Conservation (phyloP, 257 asterid species). For the Hygrophila difformis region DNA sequence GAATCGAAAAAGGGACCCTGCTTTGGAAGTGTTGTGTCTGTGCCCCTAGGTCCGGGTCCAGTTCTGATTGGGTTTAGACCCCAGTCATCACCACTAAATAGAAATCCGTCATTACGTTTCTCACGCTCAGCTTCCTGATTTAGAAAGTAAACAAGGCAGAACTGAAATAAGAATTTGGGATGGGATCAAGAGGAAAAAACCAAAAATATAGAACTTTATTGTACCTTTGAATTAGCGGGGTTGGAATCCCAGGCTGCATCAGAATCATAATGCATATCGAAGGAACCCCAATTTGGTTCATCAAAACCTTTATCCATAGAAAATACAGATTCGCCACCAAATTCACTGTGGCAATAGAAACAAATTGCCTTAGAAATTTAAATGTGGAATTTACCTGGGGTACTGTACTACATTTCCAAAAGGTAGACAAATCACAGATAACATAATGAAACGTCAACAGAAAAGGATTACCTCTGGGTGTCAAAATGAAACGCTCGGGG, state of each 20-base stretch:
- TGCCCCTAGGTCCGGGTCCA: constrained; percentile 31
- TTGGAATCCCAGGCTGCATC: constrained; percentile 57
- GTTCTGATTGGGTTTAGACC: constrained; percentile 77
- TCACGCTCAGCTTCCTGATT: constrained; percentile 50
- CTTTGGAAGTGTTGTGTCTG: constrained; percentile 31
- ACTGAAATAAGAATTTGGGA: not conserved
- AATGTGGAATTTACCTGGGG: not conserved
- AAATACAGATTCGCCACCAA: constrained; percentile 35
- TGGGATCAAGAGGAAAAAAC: not conserved
- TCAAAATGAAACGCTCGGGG: constrained; percentile 58
- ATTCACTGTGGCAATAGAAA: constrained; percentile 57
- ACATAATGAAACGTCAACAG: too few relatives aligned
- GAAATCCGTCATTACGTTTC: constrained; percentile 34
- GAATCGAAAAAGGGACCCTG: constrained; percentile 63
- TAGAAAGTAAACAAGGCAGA: constrained; percentile 8
- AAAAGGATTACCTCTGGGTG: constrained; percentile 67
- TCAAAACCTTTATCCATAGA: constrained; percentile 54
- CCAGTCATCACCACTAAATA: constrained; percentile 68
- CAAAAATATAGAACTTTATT: constrained; percentile 1
- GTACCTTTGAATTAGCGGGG: constrained; percentile 49
- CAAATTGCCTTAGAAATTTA: constrained; percentile 1
- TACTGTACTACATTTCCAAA: not conserved
- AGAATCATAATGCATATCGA: constrained; percentile 58
- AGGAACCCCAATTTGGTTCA: constrained; percentile 72
- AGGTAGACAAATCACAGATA: constrained; percentile 3